Percentiles rank a stretch among this genome's conserved stretches.
phyloP scores from a whole-genome alignment of 257 asterid species.

The Jacaranda copaia region DNA sequence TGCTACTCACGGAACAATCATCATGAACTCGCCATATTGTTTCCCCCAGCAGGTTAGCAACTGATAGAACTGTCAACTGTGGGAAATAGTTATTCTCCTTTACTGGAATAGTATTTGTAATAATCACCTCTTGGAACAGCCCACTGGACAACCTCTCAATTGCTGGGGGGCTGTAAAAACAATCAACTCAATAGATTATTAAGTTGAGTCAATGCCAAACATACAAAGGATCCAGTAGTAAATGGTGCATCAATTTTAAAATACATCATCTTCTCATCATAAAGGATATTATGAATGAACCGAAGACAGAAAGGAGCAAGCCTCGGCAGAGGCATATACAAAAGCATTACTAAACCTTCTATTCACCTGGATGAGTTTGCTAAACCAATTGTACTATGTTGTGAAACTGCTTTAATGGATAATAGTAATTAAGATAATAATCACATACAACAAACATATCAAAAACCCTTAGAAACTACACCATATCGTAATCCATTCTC shows the following conservation, averaged over 20 bases:
- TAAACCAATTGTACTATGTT: not conserved
- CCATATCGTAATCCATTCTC: not conserved
- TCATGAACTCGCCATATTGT: conserved; percentile 98
- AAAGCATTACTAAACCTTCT: not conserved
- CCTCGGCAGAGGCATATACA: no score
- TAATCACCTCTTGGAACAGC: conserved; percentile 91
- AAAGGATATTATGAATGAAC: not conserved
- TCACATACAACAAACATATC: not conserved
- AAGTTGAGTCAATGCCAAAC: not conserved
- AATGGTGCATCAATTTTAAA: not conserved
- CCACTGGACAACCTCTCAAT: conserved; percentile 91
- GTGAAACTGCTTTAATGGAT: not conserved
- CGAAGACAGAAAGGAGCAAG: no score
- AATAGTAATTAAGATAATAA: not conserved
- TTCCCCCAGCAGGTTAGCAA: conserved; percentile 92
- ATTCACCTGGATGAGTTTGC: not conserved
- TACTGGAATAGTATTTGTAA: conserved; percentile 87
- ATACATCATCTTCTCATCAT: not conserved
- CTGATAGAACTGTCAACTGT: conserved; percentile 84
- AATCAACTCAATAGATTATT: conserved; percentile 14
- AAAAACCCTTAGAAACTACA: conserved; percentile 1
- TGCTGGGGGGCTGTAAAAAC: conserved; percentile 83
- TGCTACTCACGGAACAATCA: conserved; percentile 96
- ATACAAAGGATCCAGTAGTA: not conserved
- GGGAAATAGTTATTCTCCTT: conserved; percentile 82